Evolutionary conservation across 1,284 basidiomycete species (phyloP).

Genomic region (Golubevia sp.): DNA sequence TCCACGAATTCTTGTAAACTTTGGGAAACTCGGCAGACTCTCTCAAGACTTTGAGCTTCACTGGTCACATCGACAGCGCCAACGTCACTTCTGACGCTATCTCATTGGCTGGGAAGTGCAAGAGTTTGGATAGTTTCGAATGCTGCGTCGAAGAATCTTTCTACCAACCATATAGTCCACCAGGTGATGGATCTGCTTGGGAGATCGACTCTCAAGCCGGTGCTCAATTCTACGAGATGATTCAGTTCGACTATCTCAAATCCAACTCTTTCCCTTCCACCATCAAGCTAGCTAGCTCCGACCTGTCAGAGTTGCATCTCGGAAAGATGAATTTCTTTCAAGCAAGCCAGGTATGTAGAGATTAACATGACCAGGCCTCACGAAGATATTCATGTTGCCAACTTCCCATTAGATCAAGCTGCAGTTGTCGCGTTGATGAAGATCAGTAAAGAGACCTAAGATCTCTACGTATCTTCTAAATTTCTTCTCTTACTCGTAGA

Average conservation of each 20-base stretch:
- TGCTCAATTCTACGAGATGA: neutral
- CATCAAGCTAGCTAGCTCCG: neutral
- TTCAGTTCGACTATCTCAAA: neutral
- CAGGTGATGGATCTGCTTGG: neutral
- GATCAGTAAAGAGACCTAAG: no score
- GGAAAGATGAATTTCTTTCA: no score
- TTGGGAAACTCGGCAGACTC: neutral
- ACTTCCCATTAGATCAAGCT: no score
- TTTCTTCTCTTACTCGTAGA: neutral
- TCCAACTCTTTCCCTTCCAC: neutral
- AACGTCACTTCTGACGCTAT: neutral
- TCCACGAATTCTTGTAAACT: neutral
- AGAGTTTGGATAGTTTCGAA: neutral
- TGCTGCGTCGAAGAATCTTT: neutral
- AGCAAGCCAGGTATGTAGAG: no score
- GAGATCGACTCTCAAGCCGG: neutral
- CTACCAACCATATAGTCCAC: neutral
- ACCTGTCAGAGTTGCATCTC: no score
- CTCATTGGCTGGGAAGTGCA: neutral
- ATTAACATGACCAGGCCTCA: no score
- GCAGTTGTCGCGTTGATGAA: no score
- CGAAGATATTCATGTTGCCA: no score
- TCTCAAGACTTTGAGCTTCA: neutral
- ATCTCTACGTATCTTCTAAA: neutral
- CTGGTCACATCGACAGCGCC: neutral